A percentile compares a stretch with the other conserved stretches of the same genome.
Evolutionary conservation across 2,329 filamentous ascomycete species (phyloP).

Genomic region (Xylaria sp.): DNA sequence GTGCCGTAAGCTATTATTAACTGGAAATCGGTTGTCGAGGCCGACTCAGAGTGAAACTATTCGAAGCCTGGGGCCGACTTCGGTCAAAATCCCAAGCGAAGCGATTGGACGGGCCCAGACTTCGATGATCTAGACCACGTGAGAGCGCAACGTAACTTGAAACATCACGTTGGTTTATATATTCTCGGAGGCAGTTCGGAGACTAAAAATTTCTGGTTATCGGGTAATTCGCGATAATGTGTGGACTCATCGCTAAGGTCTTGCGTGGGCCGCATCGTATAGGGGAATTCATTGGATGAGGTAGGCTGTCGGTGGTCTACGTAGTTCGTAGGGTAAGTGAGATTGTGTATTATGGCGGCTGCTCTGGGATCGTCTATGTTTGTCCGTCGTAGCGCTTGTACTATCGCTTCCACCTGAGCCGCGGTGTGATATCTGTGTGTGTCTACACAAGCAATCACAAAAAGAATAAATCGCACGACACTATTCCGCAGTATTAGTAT

Average conservation of each 20-base stretch:
- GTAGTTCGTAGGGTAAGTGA: slow-evolving; percentile 4
- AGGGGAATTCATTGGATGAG: background rate
- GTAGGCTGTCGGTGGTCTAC: slow-evolving; percentile 5
- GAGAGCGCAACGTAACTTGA: background rate
- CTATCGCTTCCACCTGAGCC: slow-evolving; percentile 25
- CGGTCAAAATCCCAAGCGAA: background rate
- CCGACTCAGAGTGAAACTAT: background rate
- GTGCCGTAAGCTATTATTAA: background rate
- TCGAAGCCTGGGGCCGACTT: background rate
- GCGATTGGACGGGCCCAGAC: background rate
- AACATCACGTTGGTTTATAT: slow-evolving; percentile 12
- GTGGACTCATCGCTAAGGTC: background rate
- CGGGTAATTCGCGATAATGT: slow-evolving; percentile 25
- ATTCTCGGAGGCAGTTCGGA: slow-evolving; percentile 3
- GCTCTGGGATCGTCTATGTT: slow-evolving; percentile 21
- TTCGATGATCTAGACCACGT: background rate
- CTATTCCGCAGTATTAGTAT: slow-evolving; percentile 19
- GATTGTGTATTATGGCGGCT: slow-evolving; percentile 18
- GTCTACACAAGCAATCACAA: slow-evolving; percentile 29
- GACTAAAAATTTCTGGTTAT: slow-evolving; percentile 30
- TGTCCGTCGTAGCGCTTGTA: slow-evolving; percentile 26
- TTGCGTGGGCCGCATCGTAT: background rate
- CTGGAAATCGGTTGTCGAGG: background rate
- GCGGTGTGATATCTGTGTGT: slow-evolving; percentile 28
- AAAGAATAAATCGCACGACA: slow-evolving; percentile 27